These are phyloP conservation scores for Amphibolis antarctica DNA, from an alignment of 106 monocot species.

Conservation along the genomic window DNA sequence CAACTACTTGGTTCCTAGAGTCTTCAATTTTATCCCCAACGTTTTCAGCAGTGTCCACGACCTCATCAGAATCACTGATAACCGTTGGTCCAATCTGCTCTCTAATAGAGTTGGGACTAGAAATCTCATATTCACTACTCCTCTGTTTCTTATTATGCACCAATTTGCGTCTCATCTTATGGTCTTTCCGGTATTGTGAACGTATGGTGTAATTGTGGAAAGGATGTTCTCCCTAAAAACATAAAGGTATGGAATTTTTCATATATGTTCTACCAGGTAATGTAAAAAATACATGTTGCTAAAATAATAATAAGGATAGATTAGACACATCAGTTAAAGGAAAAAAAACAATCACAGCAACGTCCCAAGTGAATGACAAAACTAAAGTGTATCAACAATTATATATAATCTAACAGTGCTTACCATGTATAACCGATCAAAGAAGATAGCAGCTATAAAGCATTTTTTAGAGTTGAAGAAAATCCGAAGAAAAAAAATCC, in stretches of 20 bases:
- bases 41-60: slow-evolving; percentile 2
- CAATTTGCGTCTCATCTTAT: not conserved
- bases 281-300: too few species aligned
- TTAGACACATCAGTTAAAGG: too few species aligned
- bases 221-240: slow-evolving; percentile 73
- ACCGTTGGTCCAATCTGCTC: slow-evolving; percentile 7
- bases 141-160: not conserved
- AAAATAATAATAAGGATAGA: too few species aligned
- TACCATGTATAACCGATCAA: too few species aligned
- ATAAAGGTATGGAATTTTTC: not conserved
- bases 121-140: slow-evolving; percentile 1
- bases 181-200: slow-evolving; percentile 49
- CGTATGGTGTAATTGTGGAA: slow-evolving; percentile 90
- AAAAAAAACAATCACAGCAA: too few species aligned
- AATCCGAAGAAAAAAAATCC: too few species aligned
- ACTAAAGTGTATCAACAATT: too few species aligned
- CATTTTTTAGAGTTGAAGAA: too few species aligned
- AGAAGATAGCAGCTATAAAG: too few species aligned
- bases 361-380: too few species aligned
- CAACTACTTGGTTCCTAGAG: slow-evolving; percentile 4
- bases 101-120: slow-evolving; percentile 10
- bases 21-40: slow-evolving; percentile 3
- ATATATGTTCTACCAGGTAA: not conserved
- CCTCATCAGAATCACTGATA: slow-evolving; percentile 23
- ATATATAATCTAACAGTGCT: too few species aligned